phyloP scores from a whole-genome alignment of 805 yeast species.

The Myxozyma monticola region DNA sequence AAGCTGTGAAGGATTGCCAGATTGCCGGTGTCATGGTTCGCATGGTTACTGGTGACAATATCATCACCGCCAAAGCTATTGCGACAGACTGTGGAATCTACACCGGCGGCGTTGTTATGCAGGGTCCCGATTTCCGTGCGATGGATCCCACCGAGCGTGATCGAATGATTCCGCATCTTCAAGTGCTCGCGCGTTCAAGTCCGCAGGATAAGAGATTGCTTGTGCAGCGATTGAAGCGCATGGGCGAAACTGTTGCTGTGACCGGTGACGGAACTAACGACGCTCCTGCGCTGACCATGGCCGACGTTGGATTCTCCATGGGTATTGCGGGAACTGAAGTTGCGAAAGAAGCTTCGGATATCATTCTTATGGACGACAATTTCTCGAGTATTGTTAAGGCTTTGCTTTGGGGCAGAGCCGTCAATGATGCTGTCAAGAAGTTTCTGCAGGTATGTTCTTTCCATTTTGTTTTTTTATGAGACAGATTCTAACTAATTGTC shows the following conservation, averaged over 20 bases:
- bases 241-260: conserved; percentile 95
- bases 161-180: conserved; percentile 65
- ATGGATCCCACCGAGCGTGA: conserved; percentile 58
- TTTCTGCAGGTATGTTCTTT: conserved; percentile 61
- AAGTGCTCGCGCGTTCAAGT: conserved; percentile 88
- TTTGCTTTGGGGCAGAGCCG: conserved; percentile 98
- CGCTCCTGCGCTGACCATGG: conserved; percentile 94
- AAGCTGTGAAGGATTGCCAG: conserved; percentile 82
- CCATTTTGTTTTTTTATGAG: not conserved
- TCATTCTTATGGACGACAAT: conserved; percentile 90
- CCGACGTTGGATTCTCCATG: conserved; percentile 98
- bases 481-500: not conserved
- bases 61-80: conserved; percentile 88
- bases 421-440: conserved; percentile 88
- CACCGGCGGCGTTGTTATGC: conserved; percentile 67
- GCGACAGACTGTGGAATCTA: conserved; percentile 82
- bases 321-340: conserved; percentile 98
- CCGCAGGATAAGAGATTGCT: conserved; percentile 92
- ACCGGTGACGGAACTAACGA: conserved; percentile 99
- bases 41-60: conserved; percentile 98
- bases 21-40: conserved; percentile 91
- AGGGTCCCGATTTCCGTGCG: conserved; percentile 86
- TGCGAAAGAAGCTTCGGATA: conserved; percentile 96
- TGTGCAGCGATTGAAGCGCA: conserved; percentile 72
- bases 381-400: conserved; percentile 94